phyloP scores from a whole-genome alignment of 768 basidiomycete species.

The Suillus brevipes region DNA sequence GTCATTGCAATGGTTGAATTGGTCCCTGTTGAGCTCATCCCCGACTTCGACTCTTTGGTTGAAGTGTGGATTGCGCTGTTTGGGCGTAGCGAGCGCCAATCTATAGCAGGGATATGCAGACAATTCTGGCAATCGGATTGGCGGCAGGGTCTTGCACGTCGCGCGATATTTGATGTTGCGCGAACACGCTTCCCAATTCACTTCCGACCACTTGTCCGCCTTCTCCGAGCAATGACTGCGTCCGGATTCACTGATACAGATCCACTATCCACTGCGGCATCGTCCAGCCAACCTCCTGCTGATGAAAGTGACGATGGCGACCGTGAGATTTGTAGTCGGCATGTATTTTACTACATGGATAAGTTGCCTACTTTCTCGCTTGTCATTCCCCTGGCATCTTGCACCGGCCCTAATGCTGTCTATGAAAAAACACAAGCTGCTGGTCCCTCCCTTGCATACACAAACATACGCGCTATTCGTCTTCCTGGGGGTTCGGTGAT shows the following conservation, averaged over 20 bases:
- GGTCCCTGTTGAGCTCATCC: constrained; percentile 72
- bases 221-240: constrained; percentile 77
- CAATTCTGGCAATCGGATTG: constrained; percentile 87
- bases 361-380: constrained; percentile 74
- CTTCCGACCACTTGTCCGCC: constrained; percentile 62
- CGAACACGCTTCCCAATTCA: constrained; percentile 84
- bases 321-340: constrained; percentile 58
- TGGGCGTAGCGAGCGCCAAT: constrained; percentile 63
- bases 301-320: constrained; percentile 43
- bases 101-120: constrained; percentile 66
- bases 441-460: constrained; percentile 55
- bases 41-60: constrained; percentile 68
- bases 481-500: constrained; percentile 78
- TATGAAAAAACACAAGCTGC: constrained; percentile 64
- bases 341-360: constrained; percentile 77
- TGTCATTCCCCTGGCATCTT: constrained; percentile 61
- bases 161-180: constrained; percentile 81
- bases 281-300: constrained; percentile 45
- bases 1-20: constrained; percentile 74
- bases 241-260: constrained; percentile 77
- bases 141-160: constrained; percentile 62
- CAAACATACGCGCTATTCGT: constrained; percentile 63
- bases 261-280: constrained; percentile 49
- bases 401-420: constrained; percentile 66
- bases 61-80: constrained; percentile 81